phyloP scores from a whole-genome alignment of 345 rosid species.

The Litchi chinensis region DNA sequence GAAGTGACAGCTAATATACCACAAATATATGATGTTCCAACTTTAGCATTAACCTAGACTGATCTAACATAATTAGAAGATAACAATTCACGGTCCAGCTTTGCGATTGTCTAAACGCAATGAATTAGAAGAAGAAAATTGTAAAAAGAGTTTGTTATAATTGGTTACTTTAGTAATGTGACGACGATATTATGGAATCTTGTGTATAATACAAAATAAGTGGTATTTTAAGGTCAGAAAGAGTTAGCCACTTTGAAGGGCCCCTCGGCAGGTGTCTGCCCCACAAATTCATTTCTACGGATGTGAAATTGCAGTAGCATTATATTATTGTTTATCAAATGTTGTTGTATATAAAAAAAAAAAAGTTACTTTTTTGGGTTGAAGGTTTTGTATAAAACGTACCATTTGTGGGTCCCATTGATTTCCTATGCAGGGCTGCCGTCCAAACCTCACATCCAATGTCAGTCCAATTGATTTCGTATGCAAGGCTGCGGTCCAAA shows the following conservation, averaged over 20 bases:
- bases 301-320: not conserved
- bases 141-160: not conserved
- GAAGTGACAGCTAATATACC: not conserved
- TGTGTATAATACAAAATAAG: conserved; percentile 1
- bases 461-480: too few species aligned
- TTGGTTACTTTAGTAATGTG: not conserved
- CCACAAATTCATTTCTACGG: conserved; percentile 1
- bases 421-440: not conserved
- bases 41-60: not conserved
- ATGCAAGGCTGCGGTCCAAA: too few species aligned
- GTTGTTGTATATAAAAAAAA: too few species aligned
- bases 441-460: not conserved
- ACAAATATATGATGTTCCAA: not conserved
- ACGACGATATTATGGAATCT: conserved; percentile 24
- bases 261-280: conserved; percentile 26
- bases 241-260: conserved; percentile 21
- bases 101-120: conserved; percentile 19
- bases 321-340: not conserved
- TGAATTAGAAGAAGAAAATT: not conserved
- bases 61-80: conserved; percentile 20
- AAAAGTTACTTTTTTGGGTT: too few species aligned
- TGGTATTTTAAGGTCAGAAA: not conserved
- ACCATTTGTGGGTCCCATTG: not conserved
- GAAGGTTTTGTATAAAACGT: not conserved
- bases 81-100: conserved; percentile 21